Conservation (phyloP, 2,329 filamentous ascomycete genomes). For the Nemania abortiva region DNA sequence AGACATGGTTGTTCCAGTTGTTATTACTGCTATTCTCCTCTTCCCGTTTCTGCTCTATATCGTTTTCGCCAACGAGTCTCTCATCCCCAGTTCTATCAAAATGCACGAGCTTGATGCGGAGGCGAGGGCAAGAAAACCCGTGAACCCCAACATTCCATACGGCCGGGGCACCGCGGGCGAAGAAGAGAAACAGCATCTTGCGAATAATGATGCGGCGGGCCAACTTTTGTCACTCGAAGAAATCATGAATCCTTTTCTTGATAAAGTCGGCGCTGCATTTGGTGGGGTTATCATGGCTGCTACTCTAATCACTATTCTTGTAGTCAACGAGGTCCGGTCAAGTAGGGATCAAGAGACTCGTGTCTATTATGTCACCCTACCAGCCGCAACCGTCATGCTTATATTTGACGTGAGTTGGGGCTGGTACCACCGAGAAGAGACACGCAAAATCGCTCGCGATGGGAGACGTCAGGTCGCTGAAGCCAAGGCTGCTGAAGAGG, state of each 20-base stretch:
- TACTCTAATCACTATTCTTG: slow-evolving; percentile 74
- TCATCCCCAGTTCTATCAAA: slow-evolving; percentile 74
- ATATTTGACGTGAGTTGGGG: slow-evolving; percentile 74
- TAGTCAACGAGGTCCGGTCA: slow-evolving; percentile 70
- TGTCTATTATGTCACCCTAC: slow-evolving; percentile 77
- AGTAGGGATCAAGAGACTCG: slow-evolving; percentile 63
- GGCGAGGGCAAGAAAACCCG: slow-evolving; percentile 65
- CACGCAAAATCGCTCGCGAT: slow-evolving; percentile 69
- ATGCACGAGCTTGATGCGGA: slow-evolving; percentile 76
- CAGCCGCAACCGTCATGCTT: slow-evolving; percentile 76
- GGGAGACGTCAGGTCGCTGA: slow-evolving; percentile 62
- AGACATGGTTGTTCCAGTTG: slow-evolving; percentile 81
- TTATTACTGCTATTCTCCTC: slow-evolving; percentile 74
- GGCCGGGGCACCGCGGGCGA: slow-evolving; percentile 68
- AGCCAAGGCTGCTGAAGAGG: slow-evolving; percentile 51
- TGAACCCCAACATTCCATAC: slow-evolving; percentile 79
- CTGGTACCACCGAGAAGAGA: slow-evolving; percentile 72
- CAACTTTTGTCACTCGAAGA: slow-evolving; percentile 74
- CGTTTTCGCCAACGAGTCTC: slow-evolving; percentile 71
- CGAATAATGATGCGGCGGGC: slow-evolving; percentile 60
- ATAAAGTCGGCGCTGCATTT: slow-evolving; percentile 73
- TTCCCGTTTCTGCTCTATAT: slow-evolving; percentile 79
- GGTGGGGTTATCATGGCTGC: slow-evolving; percentile 74
- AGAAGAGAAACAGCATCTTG: slow-evolving; percentile 58
- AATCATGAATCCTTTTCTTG: slow-evolving; percentile 80